These are phyloP conservation scores for Huntiella moniliformis DNA, from an alignment of 2,329 filamentous ascomycete species.

Conservation along the genomic window DNA sequence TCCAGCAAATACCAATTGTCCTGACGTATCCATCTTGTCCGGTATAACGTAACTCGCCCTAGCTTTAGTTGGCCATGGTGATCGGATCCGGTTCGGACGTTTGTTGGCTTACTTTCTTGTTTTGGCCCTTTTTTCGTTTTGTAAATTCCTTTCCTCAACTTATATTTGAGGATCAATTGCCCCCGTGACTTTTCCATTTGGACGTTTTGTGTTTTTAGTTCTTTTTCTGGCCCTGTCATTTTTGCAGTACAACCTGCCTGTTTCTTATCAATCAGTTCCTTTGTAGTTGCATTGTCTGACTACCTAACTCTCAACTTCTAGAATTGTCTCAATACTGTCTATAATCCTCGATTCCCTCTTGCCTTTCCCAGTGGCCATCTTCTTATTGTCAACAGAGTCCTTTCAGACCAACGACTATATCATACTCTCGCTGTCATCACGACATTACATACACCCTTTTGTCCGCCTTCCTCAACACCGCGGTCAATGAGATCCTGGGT, in stretches of 20 bases:
- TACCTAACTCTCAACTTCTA: too few relatives aligned
- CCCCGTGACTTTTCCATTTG: background rate
- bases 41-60: too few relatives aligned
- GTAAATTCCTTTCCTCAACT: background rate
- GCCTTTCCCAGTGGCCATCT: too few relatives aligned
- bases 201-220: too few relatives aligned
- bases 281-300: background rate
- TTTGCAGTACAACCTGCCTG: background rate
- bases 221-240: too few relatives aligned
- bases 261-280: background rate
- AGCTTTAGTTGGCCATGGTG: too few relatives aligned
- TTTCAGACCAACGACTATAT: too few relatives aligned
- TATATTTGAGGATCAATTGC: constrained; percentile 8
- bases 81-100: background rate
- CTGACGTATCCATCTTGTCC: too few relatives aligned
- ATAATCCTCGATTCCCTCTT: too few relatives aligned
- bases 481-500: constrained; percentile 11
- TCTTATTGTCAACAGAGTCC: too few relatives aligned
- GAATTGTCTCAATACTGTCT: too few relatives aligned
- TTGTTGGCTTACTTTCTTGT: background rate
- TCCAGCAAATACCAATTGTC: too few relatives aligned
- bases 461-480: background rate
- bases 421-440: background rate
- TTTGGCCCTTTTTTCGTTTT: background rate
- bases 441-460: background rate